Percentiles rank a stretch among this genome's conserved stretches.
phyloP scores from a whole-genome alignment of 768 basidiomycete species.

The Mycena latifolia region DNA sequence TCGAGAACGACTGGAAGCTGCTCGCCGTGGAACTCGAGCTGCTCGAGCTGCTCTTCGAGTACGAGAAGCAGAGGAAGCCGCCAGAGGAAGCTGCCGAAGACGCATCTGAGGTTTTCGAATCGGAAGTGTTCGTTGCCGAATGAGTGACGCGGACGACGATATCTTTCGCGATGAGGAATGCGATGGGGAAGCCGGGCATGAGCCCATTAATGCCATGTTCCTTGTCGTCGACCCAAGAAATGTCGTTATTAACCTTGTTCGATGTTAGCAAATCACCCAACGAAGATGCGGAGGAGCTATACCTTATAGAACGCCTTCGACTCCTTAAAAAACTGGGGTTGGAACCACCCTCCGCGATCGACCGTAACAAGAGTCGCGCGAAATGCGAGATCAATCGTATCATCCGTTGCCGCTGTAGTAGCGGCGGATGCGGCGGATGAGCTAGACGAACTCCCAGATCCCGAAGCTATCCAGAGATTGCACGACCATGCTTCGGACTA shows the following conservation, averaged over 20 bases:
- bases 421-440: background rate
- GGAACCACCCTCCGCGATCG: conserved; percentile 41
- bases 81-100: conserved; percentile 15
- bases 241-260: conserved; percentile 22
- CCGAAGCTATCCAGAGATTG: conserved; percentile 31
- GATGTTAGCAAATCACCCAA: background rate
- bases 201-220: background rate
- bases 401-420: background rate
- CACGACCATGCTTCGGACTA: conserved; percentile 8
- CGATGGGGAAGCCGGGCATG: conserved; percentile 24
- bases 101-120: background rate
- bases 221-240: conserved; percentile 22
- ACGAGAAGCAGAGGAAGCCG: conserved; percentile 34
- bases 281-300: background rate
- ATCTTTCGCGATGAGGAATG: conserved; percentile 30
- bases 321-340: conserved; percentile 38
- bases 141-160: conserved; percentile 20
- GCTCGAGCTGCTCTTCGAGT: conserved; percentile 22
- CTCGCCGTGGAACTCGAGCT: conserved; percentile 2
- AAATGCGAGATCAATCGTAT: conserved; percentile 28
- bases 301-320: conserved; percentile 36
- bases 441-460: conserved; percentile 1
- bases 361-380: conserved; percentile 38
- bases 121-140: background rate
- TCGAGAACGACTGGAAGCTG: conserved; percentile 20